Conservation (phyloP, 805 yeast genomes). For the Metschnikowia orientalis region DNA sequence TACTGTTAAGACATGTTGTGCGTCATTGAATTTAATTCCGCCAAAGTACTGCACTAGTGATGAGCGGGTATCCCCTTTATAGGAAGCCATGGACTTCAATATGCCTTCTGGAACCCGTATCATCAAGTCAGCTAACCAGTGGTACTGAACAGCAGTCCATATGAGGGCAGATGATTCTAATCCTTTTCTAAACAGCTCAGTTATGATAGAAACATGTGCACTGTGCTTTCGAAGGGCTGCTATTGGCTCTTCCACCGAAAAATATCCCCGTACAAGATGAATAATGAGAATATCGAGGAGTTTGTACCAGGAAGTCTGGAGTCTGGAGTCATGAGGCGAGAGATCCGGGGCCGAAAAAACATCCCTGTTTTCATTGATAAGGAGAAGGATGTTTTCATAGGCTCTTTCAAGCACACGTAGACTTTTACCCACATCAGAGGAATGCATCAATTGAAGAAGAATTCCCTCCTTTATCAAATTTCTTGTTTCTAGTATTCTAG, state of each 20-base stretch:
- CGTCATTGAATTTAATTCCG: slow-evolving; percentile 29
- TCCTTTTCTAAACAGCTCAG: slow-evolving; percentile 19
- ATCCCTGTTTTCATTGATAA: slow-evolving; percentile 18
- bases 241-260: slow-evolving; percentile 55
- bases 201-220: slow-evolving; percentile 53
- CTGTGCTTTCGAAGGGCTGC: slow-evolving; percentile 60
- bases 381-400: slow-evolving; percentile 28
- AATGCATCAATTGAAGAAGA: slow-evolving; percentile 28
- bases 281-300: slow-evolving; percentile 59
- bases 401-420: slow-evolving; percentile 30
- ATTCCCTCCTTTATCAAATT: slow-evolving; percentile 35
- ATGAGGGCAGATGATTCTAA: slow-evolving; percentile 6
- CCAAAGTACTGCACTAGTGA: slow-evolving; percentile 25
- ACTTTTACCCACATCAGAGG: slow-evolving; percentile 31
- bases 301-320: slow-evolving; percentile 35
- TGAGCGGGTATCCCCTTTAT: slow-evolving; percentile 12
- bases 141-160: slow-evolving; percentile 66
- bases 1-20: slow-evolving; percentile 24
- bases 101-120: slow-evolving; percentile 45
- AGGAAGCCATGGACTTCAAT: slow-evolving; percentile 10
- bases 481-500: slow-evolving; percentile 35
- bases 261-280: slow-evolving; percentile 57
- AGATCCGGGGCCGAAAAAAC: slow-evolving; percentile 8
- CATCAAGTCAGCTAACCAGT: slow-evolving; percentile 60
- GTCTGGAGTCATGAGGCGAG: slow-evolving; percentile 26